Conservation (phyloP, 1,139 yeast species). For the Pichia sp. region DNA sequence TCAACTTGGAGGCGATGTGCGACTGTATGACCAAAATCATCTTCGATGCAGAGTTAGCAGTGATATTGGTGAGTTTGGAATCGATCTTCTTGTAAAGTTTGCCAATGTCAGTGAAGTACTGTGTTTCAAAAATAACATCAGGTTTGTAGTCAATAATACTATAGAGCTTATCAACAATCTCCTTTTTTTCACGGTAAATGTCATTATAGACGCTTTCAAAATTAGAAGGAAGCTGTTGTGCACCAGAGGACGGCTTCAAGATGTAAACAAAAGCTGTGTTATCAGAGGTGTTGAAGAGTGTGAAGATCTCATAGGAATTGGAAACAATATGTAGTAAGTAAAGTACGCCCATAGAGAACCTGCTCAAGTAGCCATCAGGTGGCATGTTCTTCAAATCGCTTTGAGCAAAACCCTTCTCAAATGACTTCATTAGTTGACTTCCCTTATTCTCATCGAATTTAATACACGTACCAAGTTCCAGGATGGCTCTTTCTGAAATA, state of each 20-base stretch:
- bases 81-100: slow-evolving; percentile 50
- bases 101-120: slow-evolving; percentile 43
- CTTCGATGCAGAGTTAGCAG: slow-evolving; percentile 63
- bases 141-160: slow-evolving; percentile 45
- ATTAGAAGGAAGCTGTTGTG: slow-evolving; percentile 58
- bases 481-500: slow-evolving; percentile 64
- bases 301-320: slow-evolving; percentile 69
- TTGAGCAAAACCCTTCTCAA: slow-evolving; percentile 75
- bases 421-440: slow-evolving; percentile 82
- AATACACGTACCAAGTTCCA: slow-evolving; percentile 71
- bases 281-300: slow-evolving; percentile 65
- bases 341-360: slow-evolving; percentile 52
- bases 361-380: slow-evolving; percentile 43
- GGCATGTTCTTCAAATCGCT: slow-evolving; percentile 45
- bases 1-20: slow-evolving; percentile 45
- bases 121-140: slow-evolving; percentile 44
- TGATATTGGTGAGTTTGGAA: slow-evolving; percentile 46
- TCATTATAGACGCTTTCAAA: slow-evolving; percentile 52
- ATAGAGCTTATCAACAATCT: slow-evolving; percentile 35
- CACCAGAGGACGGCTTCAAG: slow-evolving; percentile 60
- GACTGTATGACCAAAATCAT: slow-evolving; percentile 69
- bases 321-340: slow-evolving; percentile 69
- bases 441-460: slow-evolving; percentile 60
- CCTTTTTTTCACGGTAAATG: slow-evolving; percentile 39
- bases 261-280: slow-evolving; percentile 46